Evolutionary conservation across 257 asterid genomes (phyloP), one percentile per base, ranked within the genome.

Genomic region (Jacaranda copaia): DNA sequence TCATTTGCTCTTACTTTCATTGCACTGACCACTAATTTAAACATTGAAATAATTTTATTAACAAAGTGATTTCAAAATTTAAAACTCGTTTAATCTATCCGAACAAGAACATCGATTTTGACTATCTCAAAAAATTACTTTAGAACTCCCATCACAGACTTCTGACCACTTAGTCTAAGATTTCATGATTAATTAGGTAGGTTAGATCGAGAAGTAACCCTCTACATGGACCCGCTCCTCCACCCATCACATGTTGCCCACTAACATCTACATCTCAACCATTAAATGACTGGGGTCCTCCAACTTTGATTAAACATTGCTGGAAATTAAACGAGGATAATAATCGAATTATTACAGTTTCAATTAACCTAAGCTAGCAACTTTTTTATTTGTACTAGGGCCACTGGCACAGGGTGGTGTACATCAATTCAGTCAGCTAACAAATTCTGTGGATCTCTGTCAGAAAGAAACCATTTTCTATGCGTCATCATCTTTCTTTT

Each of bases 211-310:
- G 52, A 15, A 45, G 49, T 56, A 60, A 7, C 70, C 70, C 43
- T 64, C 52, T 36, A 76, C 8, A 86, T 86, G 97, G 94, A 87
- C 93, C 97, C 94, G 68, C 76, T 32, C 9, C 80, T 74, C 88
- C 92, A 87, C 81, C 69, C 87, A 77, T 86, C 96, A 94, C 98
- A 89, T 92, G 97, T 74, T 86, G 87, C 89, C 96, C 97, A 90
- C 97, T 88, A 87, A 75, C 92, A 72, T 84, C 93, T 53, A 82
- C 89, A 87, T 89, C 87, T 84, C 69, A 16, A 73, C 91, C 83
- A 90, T 89, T 88, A 46, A 87, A 81, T 87, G 85, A 19, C 12
- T 74, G 84, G 88, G 82, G 70, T 49, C 84, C 89, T 18, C 60
- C 83, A 36, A 16, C 8, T 74, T 76, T 48, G 52, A 81, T 78